Evolutionary conservation across 2,329 filamentous ascomycete species (phyloP).

Genomic region (Hypomyces rosellus): DNA sequence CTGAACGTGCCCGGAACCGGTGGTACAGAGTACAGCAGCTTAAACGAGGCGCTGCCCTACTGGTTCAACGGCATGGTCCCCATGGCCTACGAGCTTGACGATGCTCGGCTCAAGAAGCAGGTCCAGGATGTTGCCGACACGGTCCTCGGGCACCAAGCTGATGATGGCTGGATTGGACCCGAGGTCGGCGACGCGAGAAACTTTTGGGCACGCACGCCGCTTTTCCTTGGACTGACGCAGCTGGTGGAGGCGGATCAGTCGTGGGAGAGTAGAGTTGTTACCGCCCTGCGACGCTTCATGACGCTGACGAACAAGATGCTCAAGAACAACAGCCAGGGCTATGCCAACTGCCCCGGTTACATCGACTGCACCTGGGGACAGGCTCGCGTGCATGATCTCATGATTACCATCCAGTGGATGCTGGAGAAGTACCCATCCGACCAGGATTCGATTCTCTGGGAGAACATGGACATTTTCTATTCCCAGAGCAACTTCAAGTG

Average conservation of each 20-base stretch:
- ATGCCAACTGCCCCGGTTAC: slow-evolving; percentile 38
- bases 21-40: slow-evolving; percentile 46
- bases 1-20: slow-evolving; percentile 25
- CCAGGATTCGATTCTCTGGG: slow-evolving; percentile 26
- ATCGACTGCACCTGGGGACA: slow-evolving; percentile 27
- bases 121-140: slow-evolving; percentile 29
- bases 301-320: slow-evolving; percentile 49
- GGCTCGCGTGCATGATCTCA: slow-evolving; percentile 32
- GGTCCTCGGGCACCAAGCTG: slow-evolving; percentile 34
- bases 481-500: slow-evolving; percentile 24
- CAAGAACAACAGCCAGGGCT: slow-evolving; percentile 43
- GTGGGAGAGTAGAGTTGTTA: slow-evolving; percentile 17
- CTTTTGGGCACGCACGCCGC: slow-evolving; percentile 27
- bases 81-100: slow-evolving; percentile 44
- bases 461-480: slow-evolving; percentile 35
- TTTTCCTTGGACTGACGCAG: slow-evolving; percentile 27
- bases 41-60: slow-evolving; percentile 53
- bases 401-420: slow-evolving; percentile 35
- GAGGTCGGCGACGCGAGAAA: slow-evolving; percentile 22
- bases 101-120: slow-evolving; percentile 37
- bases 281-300: slow-evolving; percentile 21
- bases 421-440: slow-evolving; percentile 26
- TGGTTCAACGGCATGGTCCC: slow-evolving; percentile 56
- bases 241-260: slow-evolving; percentile 25
- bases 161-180: slow-evolving; percentile 49